Conservation (phyloP, 352 stramenopile genomes). For the Globisporangium paroecandrum region DNA sequence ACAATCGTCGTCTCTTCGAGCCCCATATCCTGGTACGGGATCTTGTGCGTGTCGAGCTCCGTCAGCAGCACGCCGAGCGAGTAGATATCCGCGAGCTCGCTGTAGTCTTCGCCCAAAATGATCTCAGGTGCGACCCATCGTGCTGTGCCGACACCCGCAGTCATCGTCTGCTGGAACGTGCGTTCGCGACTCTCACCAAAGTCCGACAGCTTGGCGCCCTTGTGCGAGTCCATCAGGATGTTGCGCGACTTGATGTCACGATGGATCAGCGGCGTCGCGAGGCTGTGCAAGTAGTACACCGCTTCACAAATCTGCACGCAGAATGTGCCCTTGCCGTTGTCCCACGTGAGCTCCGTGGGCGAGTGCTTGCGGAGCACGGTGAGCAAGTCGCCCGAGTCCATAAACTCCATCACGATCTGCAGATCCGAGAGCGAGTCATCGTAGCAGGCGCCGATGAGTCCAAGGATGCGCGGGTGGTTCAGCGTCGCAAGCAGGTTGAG, state of each 20-base stretch:
- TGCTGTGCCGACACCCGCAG: conserved; percentile 63
- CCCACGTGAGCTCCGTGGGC: conserved; percentile 49
- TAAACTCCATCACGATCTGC: conserved; percentile 82
- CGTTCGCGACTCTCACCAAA: conserved; percentile 77
- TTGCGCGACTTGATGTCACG: conserved; percentile 92
- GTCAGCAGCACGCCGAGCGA: conserved; percentile 68
- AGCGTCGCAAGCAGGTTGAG: conserved; percentile 79
- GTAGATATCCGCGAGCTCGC: conserved; percentile 69
- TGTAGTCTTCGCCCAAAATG: conserved; percentile 76
- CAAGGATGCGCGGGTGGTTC: conserved; percentile 71
- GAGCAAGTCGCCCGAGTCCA: conserved; percentile 68
- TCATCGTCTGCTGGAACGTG: conserved; percentile 75
- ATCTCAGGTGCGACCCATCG: conserved; percentile 78
- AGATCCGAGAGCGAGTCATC: conserved; percentile 63
- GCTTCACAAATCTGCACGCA: conserved; percentile 80
- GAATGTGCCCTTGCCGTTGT: conserved; percentile 62
- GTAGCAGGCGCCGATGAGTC: conserved; percentile 70
- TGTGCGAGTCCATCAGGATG: conserved; percentile 78
- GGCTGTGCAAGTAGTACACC: conserved; percentile 86
- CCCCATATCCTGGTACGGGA: conserved; percentile 61
- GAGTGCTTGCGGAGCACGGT: conserved; percentile 49
- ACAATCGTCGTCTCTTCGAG: conserved; percentile 82
- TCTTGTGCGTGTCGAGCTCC: conserved; percentile 68
- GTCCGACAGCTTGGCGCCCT: conserved; percentile 72
- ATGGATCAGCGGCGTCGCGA: conserved; percentile 87